Evolutionary conservation across 1,139 yeast species (phyloP), one percentile per base, ranked within the genome.

Genomic region (Saccharomyces pastorianus): DNA sequence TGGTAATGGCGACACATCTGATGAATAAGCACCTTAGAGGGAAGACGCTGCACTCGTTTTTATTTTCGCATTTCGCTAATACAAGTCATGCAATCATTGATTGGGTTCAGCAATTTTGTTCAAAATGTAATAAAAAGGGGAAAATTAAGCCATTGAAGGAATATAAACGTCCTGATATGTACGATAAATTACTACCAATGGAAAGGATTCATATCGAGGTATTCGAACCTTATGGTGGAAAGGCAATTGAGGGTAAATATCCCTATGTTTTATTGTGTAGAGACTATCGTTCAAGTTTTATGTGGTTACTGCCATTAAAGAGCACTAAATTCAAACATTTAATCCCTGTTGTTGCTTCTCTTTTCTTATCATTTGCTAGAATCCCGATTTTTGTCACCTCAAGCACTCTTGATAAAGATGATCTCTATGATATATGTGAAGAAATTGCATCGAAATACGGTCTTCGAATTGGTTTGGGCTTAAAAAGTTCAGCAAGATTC

Each of bases 181-280:
- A 60, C 50, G 58, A 59, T 20, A 53, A 58, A 14, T 32, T 64
- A 27, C 34, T 66, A 50, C 68, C 70, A 1, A 55, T 67, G 25
- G 72, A 69, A 46, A 56, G 70, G 49, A 55, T 68, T 8, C 70
- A 68, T 48, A 47, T 69, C 9, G 71, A 69, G 53, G 54, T 66
- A 1, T 56, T 67, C 46, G 55, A 59, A 29, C 65, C 69, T 14
- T 63, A 65, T 56, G 58, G 57, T 6, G 58, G 54, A 27, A 56
- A 58, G 23, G 52, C 55, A 23, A 64, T 68, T 23, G 67, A 62
- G 48, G 64, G 62, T 4, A 62, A 56, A 46, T 68, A 62, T 53
- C 56, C 69, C 4, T 64, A 66, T 51, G 58, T 68, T 13, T 53
- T 68, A 38, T 63, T 58, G 47, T 59, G 62, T 32, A 61, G 68